A percentile compares a stretch with the other conserved stretches of the same genome.
Evolutionary conservation across 2,329 filamentous ascomycete genomes (phyloP).

Genomic region (Magnaporthiopsis rhizophila): DNA sequence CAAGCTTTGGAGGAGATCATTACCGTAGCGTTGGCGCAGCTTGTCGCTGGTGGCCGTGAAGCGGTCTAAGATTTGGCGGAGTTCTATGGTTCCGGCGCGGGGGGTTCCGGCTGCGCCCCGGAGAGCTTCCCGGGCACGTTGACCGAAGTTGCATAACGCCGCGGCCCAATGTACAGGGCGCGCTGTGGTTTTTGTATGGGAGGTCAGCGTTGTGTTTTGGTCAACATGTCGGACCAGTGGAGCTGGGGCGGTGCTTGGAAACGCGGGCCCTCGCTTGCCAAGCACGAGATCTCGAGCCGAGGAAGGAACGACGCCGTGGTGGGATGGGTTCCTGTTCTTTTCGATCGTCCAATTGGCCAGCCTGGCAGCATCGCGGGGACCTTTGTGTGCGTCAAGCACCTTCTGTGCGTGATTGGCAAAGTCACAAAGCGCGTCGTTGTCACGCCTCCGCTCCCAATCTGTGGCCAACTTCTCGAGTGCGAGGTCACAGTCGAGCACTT

Average conservation of each 20-base stretch:
- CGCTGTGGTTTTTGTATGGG: no score
- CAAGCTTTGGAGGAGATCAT: background rate
- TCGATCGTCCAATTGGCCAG: background rate
- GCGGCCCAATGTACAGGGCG: no score
- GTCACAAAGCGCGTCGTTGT: conserved; percentile 26
- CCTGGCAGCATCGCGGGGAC: background rate
- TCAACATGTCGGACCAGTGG: background rate
- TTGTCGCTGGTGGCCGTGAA: background rate
- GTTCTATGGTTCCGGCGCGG: background rate
- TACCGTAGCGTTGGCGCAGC: background rate
- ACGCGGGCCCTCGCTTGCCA: background rate
- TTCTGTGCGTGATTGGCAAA: background rate
- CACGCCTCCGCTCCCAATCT: conserved; percentile 39
- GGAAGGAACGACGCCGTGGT: conserved; percentile 25
- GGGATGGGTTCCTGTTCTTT: conserved; percentile 27
- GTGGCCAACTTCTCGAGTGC: conserved; percentile 31
- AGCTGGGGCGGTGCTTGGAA: background rate
- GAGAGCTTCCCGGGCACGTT: no score
- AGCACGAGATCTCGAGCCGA: conserved; percentile 31
- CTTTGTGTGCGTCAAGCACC: background rate
- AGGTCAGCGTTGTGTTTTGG: no score
- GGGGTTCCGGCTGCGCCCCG: background rate
- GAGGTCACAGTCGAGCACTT: conserved; percentile 26
- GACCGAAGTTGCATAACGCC: no score
- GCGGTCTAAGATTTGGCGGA: background rate